These are phyloP conservation scores for Capsicum rhomboideum DNA, from an alignment of 257 asterid species.

Conservation along the genomic window DNA sequence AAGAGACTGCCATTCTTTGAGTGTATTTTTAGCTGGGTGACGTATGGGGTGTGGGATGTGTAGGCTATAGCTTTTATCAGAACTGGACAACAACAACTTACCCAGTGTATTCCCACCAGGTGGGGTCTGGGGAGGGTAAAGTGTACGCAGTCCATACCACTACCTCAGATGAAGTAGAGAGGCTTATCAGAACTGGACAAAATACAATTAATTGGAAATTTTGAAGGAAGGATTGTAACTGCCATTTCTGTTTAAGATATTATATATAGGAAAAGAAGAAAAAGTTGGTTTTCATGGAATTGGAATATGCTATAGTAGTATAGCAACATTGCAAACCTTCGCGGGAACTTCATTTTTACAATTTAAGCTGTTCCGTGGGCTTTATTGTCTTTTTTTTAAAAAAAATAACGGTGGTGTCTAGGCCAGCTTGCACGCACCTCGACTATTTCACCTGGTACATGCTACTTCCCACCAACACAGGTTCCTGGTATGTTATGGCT, in stretches of 20 bases:
- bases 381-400: background rate
- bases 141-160: no score
- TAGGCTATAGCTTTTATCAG: background rate
- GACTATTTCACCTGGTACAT: background rate
- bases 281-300: background rate
- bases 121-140: no score
- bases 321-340: background rate
- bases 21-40: background rate
- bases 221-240: background rate
- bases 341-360: background rate
- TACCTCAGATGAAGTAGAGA: no score
- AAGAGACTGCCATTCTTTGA: background rate
- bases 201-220: background rate
- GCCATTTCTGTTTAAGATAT: background rate
- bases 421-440: background rate
- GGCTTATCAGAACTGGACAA: background rate
- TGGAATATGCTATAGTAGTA: background rate
- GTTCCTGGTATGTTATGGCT: background rate
- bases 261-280: background rate
- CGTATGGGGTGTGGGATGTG: background rate
- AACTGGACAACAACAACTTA: background rate
- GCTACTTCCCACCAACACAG: background rate
- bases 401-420: background rate
- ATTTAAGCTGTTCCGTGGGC: background rate
- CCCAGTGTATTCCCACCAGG: no score